Evolutionary conservation across 257 asterid genomes (phyloP).

Genomic region (Scutellaria baicalensis): DNA sequence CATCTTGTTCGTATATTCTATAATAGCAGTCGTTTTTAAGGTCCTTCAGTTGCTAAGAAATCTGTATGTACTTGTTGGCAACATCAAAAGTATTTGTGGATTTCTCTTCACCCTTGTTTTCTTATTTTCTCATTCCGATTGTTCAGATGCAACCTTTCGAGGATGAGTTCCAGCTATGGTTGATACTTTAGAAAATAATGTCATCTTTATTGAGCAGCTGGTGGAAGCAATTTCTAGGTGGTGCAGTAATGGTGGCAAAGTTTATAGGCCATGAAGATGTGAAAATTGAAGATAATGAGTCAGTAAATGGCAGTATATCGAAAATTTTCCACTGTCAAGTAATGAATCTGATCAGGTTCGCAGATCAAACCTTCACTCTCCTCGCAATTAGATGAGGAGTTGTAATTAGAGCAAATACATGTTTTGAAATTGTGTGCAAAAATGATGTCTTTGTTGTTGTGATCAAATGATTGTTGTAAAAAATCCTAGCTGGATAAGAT

Average conservation of each 20-base stretch:
- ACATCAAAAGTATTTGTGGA: neutral
- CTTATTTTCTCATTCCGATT: neutral
- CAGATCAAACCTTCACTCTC: neutral
- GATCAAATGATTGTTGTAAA: no score
- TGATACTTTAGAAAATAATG: neutral
- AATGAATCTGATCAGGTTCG: neutral
- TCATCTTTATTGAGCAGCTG: neutral
- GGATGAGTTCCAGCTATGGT: neutral
- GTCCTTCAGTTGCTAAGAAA: neutral
- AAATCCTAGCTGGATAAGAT: no score
- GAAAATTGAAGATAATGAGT: neutral
- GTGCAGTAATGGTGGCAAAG: neutral
- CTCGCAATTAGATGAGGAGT: neutral
- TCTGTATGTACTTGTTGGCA: neutral
- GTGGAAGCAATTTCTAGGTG: neutral
- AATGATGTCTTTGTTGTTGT: no score
- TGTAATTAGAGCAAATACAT: neutral
- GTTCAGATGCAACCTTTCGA: constrained; percentile 16
- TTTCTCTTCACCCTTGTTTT: neutral
- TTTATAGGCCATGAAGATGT: neutral
- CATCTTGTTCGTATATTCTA: neutral
- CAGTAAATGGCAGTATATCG: neutral
- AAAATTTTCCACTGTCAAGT: neutral
- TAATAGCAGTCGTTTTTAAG: neutral
- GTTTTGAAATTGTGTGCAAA: neutral